These are phyloP conservation scores for Phanerochaete sordida DNA, from an alignment of 768 basidiomycete genomes.

Conservation along the genomic window DNA sequence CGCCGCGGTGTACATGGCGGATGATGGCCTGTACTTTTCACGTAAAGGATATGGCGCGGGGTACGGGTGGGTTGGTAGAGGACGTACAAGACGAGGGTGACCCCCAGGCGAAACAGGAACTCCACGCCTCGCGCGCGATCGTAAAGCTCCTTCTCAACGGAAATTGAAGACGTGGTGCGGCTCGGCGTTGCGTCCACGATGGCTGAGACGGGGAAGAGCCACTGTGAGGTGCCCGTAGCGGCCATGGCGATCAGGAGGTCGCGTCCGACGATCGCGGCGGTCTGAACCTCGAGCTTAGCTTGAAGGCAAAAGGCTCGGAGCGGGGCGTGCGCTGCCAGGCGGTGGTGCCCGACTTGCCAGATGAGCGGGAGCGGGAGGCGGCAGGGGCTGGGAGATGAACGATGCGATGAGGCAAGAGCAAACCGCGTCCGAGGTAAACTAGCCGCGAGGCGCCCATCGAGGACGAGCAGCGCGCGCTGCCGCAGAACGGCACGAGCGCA, in stretches of 20 bases:
- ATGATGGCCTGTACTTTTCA: conserved; percentile 54
- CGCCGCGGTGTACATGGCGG: conserved; percentile 82
- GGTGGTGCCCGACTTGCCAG: background rate
- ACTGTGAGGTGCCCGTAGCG: conserved; percentile 43
- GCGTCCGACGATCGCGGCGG: background rate
- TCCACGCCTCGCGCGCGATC: conserved; percentile 81
- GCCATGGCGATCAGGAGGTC: conserved; percentile 7
- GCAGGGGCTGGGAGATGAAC: background rate
- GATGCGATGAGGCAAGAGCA: background rate
- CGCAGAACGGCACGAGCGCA: conserved; percentile 3
- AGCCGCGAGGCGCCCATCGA: conserved; percentile 1
- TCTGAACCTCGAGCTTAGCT: background rate
- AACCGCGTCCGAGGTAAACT: background rate
- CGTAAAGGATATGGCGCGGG: conserved; percentile 11
- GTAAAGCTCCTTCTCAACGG: conserved; percentile 66
- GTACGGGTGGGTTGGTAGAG: conserved; percentile 6
- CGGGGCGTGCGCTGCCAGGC: background rate
- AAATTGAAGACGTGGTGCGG: conserved; percentile 37
- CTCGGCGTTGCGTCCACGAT: conserved; percentile 55
- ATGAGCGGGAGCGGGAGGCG: background rate
- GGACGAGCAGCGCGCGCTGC: background rate
- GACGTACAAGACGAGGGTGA: conserved; percentile 72
- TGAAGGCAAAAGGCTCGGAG: background rate
- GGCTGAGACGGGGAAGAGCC: conserved; percentile 65
- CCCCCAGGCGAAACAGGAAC: conserved; percentile 80